These are phyloP conservation scores for Zhuliangozyma blackwelliae DNA, from an alignment of 1,139 yeast genomes.

Conservation along the genomic window DNA sequence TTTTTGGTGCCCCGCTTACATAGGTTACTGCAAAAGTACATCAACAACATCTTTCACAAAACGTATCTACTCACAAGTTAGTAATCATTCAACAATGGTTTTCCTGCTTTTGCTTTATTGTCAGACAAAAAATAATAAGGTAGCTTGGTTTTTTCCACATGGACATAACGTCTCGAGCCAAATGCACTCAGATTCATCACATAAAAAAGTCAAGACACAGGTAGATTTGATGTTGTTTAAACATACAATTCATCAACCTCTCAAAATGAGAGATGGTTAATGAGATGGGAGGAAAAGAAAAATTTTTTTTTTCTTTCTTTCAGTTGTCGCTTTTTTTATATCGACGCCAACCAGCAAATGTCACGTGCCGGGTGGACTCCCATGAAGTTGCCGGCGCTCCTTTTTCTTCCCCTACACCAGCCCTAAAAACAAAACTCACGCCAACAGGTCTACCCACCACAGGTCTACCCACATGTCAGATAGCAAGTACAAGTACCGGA, in stretches of 20 bases:
- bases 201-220: constrained; percentile 1
- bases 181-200: constrained; percentile 90
- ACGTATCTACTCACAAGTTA: too few relatives aligned
- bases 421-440: not conserved
- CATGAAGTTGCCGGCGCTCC: too few relatives aligned
- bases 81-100: too few relatives aligned
- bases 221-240: not conserved
- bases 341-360: too few relatives aligned
- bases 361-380: too few relatives aligned
- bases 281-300: constrained; percentile 1
- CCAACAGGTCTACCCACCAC: not conserved
- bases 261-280: constrained; percentile 1
- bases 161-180: constrained; percentile 92
- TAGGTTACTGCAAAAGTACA: too few relatives aligned
- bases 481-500: constrained; percentile 67
- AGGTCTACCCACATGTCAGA: constrained; percentile 11
- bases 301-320: constrained; percentile 2
- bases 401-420: not conserved
- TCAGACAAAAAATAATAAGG: constrained; percentile 52
- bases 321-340: too few relatives aligned
- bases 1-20: too few relatives aligned
- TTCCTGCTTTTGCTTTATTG: not conserved
- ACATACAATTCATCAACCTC: not conserved
- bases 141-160: constrained; percentile 93
- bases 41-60: too few relatives aligned